Conservation (phyloP, 768 basidiomycete species). For the Termitomyces sp. region DNA sequence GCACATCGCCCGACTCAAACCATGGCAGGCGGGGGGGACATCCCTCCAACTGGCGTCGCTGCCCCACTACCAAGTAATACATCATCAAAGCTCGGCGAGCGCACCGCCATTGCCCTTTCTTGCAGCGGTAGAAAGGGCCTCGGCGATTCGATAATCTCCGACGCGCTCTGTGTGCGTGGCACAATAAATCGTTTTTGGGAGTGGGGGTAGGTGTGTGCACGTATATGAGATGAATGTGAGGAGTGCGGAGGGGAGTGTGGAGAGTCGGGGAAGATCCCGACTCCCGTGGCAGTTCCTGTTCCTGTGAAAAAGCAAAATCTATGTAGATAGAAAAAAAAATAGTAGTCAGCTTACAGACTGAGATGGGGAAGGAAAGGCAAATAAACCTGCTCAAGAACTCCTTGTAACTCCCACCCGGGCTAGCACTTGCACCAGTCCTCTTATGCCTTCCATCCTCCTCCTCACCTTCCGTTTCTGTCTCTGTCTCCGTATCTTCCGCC, state of each 20-base stretch:
- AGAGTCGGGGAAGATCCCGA: slow-evolving; percentile 1
- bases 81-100: slow-evolving; percentile 20
- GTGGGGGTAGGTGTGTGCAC: slow-evolving; percentile 3
- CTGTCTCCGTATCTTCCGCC: slow-evolving; percentile 18
- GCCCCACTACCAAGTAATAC: slow-evolving; percentile 3
- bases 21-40: slow-evolving; percentile 10
- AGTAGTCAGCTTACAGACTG: not conserved
- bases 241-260: not conserved
- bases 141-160: slow-evolving; percentile 40
- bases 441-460: not conserved
- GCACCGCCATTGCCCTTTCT: not conserved
- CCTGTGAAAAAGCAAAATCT: slow-evolving; percentile 86
- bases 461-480: slow-evolving; percentile 13
- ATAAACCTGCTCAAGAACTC: slow-evolving; percentile 61
- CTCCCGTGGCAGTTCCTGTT: slow-evolving; percentile 21
- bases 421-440: not conserved
- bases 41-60: not conserved
- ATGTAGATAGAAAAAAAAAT: not conserved
- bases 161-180: slow-evolving; percentile 40
- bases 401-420: slow-evolving; percentile 37
- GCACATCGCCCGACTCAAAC: not conserved
- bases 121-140: slow-evolving; percentile 23
- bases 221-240: not conserved
- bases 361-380: not conserved
- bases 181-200: slow-evolving; percentile 12